Evolutionary conservation across 2,329 filamentous ascomycete genomes (phyloP), one percentile per base, ranked within the genome.

Genomic region (Aspergillus sp.): DNA sequence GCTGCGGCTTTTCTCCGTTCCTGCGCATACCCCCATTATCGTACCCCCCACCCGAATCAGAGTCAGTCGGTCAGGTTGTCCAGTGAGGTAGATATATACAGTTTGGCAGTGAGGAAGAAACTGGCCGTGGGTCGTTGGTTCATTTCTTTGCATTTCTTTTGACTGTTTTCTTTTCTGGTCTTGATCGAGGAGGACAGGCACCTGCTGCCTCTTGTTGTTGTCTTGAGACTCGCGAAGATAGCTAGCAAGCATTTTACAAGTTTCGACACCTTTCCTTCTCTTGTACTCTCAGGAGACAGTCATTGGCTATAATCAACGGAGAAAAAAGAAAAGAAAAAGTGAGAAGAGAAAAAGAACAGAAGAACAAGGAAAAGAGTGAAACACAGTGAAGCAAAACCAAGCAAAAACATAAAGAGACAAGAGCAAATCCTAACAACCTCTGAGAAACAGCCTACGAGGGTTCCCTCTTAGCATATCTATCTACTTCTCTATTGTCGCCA

Each of bases 211-310:
- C 59, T 52, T 68, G 55, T 64, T 63, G 57, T 65, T 65, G 58
- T 64, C 57, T 65, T 60, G 57, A 59, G 54, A 65, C 60, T 63
- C 63, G 60, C 63, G 54, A 64, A 66, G 58, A 64, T 70, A 70
- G 67, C 66, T 70, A 71, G 67, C 65, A 68, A 70, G 60, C 65
- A 69, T 70, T 69, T 54, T 65, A 68, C 64, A 67, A 66, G 56
- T 64, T 66, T 53, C 58, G 64, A 59, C 62, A 60, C 56, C 61
- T 59, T 59, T 64, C 58, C 59, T 61, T 61, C 58, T 63, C 57
- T 59, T 59, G 60, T 56, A 57, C 49, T 55, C 59, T 53, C 59
- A 60, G 53, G 57, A 58, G 56, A 55, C 48, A 47, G 46, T 50
- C 52, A 43, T 53, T 56, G 46, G 49, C 46, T 50, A 49, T 53